phyloP scores from a whole-genome alignment of 202 grass and related monocot species.

The Cymbopogon flexuosus region DNA sequence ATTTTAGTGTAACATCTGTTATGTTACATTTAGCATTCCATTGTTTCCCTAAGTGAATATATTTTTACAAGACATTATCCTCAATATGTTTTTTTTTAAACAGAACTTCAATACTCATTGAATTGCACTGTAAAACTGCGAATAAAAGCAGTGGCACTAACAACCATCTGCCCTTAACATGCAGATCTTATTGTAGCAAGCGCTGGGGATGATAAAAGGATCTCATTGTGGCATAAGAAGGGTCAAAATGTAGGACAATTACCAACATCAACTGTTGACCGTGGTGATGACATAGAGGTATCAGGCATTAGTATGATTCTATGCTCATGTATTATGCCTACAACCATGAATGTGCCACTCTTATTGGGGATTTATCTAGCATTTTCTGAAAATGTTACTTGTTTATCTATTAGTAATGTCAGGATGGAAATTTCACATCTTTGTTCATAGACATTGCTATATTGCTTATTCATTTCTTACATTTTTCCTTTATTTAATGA shows the following conservation, averaged over 20 bases:
- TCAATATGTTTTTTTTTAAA: background rate
- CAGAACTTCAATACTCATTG: background rate
- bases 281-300: slow-evolving; percentile 89
- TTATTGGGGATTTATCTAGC: background rate
- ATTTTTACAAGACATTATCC: background rate
- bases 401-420: background rate
- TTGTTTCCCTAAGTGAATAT: background rate
- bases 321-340: background rate
- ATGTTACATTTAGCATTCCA: background rate
- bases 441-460: background rate
- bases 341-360: background rate
- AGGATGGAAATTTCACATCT: slow-evolving; percentile 17
- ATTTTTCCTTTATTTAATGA: background rate
- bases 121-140: slow-evolving; percentile 15
- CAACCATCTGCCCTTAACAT: slow-evolving; percentile 12
- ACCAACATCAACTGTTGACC: slow-evolving; percentile 62
- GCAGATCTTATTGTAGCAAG: slow-evolving; percentile 88
- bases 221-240: slow-evolving; percentile 89
- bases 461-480: background rate
- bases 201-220: slow-evolving; percentile 93
- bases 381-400: background rate
- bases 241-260: slow-evolving; percentile 75
- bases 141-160: slow-evolving; percentile 14
- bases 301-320: slow-evolving; percentile 22
- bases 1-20: background rate